Evolutionary conservation across 2,329 filamentous ascomycete species (phyloP).

Genomic region (Aureobasidium sp.): DNA sequence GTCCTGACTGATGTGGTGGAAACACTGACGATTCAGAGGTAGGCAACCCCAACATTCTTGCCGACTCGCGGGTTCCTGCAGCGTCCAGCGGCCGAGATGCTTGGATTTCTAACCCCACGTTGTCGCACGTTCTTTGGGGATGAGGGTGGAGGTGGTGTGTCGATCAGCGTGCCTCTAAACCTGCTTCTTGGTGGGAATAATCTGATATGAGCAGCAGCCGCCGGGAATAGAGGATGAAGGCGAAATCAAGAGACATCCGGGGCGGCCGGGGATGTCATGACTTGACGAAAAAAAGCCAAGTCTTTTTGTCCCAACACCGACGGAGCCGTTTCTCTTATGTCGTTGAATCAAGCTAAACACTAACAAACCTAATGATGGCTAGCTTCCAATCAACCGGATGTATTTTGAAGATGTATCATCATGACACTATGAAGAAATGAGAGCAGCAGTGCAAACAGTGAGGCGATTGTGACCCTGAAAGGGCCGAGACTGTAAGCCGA

Average conservation of each 20-base stretch:
- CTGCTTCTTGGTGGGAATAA: slow-evolving; percentile 12
- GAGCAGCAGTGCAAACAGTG: background rate
- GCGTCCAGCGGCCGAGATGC: background rate
- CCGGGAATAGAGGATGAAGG: slow-evolving; percentile 13
- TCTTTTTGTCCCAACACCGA: slow-evolving; percentile 8
- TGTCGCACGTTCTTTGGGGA: slow-evolving; percentile 3
- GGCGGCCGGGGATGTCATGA: slow-evolving; percentile 12
- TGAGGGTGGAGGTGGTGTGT: background rate
- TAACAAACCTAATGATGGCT: slow-evolving; percentile 4
- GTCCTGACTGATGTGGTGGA: background rate
- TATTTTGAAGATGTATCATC: background rate
- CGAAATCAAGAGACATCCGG: background rate
- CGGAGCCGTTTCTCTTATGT: slow-evolving; percentile 5
- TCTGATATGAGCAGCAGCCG: background rate
- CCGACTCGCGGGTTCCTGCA: slow-evolving; percentile 6
- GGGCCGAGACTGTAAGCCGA: too few species aligned
- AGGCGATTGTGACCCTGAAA: too few species aligned
- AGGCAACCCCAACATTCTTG: slow-evolving; percentile 7
- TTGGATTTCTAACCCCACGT: background rate
- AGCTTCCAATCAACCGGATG: background rate
- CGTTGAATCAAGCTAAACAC: slow-evolving; percentile 13
- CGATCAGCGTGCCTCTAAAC: slow-evolving; percentile 4
- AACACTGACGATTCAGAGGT: background rate
- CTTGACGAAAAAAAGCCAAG: slow-evolving; percentile 9
- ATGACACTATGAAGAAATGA: background rate